Evolutionary conservation across 2,329 filamentous ascomycete genomes (phyloP), one percentile per base, ranked within the genome.

Genomic region (Cylindrodendrum hubeiense): DNA sequence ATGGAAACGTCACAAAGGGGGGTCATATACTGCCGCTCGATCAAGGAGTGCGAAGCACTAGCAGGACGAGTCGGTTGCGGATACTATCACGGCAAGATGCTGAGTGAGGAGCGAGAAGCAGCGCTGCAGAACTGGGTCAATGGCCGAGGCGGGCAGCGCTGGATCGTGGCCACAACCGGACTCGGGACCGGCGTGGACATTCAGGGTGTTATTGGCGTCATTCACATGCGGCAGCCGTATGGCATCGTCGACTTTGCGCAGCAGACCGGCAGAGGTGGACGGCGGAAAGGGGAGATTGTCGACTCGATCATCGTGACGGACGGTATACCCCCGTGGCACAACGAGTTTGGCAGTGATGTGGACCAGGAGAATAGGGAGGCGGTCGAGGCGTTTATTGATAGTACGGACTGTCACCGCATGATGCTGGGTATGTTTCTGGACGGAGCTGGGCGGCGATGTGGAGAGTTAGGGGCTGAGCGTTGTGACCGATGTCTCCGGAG

Each of bases 231-330:
- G 37, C 22, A 30, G 33, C 34, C 19, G 10, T 52, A 22, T 37
- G 28, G 49, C 2, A 12, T 55, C 17, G 52, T 55, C n/a, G 52
- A 55, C 52, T 55, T 55, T 55, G 17, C 41, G 37, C 37, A 55
- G 52, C 37, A 55, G 52, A 55, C 34, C 4, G 52, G 34, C 22
- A 3, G 22, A n/a, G 37, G 52, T 15, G 34, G 34, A 37, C 34
- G 37, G 21, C 37, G 9, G 37, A 30, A 8, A 44, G 52, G 52
- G 9, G 37, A 55, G n/a, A 37, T 55, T 12, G 52, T 44, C 4
- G 7, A 49, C 24, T 44, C 21, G 17, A 37, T 26, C 21, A 52
- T 52, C 24, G 30, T 52, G 19, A 24, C 21, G 10, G n/a, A 52
- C n/a, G 10, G 26, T 12, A 8, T 22, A 22, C 44, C 19, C 8